Base-by-base conservation (phyloP, 768 basidiomycete genomes). In the Boletus sp. region DNA sequence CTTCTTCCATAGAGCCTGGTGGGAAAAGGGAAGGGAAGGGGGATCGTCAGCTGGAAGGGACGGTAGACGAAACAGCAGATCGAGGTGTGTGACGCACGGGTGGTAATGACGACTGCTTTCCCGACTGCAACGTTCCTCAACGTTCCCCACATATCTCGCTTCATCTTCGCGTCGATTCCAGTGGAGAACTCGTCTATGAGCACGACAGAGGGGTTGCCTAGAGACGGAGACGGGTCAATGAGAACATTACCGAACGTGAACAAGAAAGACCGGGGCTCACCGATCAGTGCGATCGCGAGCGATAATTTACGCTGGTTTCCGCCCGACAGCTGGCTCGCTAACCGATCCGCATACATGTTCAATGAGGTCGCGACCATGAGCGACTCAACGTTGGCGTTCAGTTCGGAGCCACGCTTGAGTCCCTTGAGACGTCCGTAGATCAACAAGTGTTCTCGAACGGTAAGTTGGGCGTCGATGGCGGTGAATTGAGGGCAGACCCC, bases 401-500 rank as follows among this genome's bases (percentile, higher is more conserved):
- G 62, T 46, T 83, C 82, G 1, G 64, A 55, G 1, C 82, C 83
- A 17, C 70, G 68, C 19, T 51, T 55, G 21, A 92, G 72, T 3
- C 90, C 90, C 66, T 90, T 90, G 34, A 91, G 76, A 19, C 84
- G 77, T 9, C 87, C 88, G 50, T 89, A 90, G 10, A 91, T 75
- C 54, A 77, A 55, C 33, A 91, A 73, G 63, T 92, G 90, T 64
- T 93, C 87, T 41, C 86, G 79, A 23, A 90, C 88, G 7, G 87
- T 90, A 38, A 91, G 67, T 62, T 90, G 85, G 13, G 81, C 73
- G 59, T 91, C 90, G 57, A 91, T 90, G 1, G 90, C 88, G 1
- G 88, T 90, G 69, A 90, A 89, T 58, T 91, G 90, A 0, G 89
- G 89, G 65, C 89, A 93, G 47, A 93, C 87, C 4, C 90, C 90